Evolutionary conservation across 257 asterid species (phyloP).

Genomic region (Eustoma russellianum): DNA sequence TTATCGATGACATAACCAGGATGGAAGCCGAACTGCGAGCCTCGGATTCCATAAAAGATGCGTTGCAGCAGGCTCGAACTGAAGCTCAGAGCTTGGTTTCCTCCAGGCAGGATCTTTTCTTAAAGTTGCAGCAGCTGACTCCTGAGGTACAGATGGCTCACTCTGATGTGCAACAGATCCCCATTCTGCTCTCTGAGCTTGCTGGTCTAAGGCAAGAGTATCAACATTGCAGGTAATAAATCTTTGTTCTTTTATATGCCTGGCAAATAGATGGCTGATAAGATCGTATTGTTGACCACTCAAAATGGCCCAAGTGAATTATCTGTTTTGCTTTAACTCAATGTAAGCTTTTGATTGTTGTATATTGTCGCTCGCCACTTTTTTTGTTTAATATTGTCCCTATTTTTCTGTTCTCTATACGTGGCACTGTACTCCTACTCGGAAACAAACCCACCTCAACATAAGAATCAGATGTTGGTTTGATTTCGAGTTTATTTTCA

Average conservation of each 20-base stretch:
- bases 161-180: constrained; percentile 74
- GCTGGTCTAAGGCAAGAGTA: constrained; percentile 78
- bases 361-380: background rate
- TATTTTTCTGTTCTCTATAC: too few relatives aligned
- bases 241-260: constrained; percentile 2
- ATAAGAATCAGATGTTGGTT: background rate
- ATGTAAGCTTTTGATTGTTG: too few relatives aligned
- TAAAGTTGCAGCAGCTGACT: constrained; percentile 56
- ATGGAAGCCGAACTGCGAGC: constrained; percentile 71
- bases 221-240: constrained; percentile 69
- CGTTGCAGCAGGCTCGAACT: constrained; percentile 68
- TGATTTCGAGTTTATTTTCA: background rate
- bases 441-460: background rate
- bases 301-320: too few relatives aligned
- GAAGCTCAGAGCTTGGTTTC: constrained; percentile 68
- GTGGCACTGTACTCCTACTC: background rate
- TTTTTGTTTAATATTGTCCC: too few relatives aligned
- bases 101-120: constrained; percentile 64
- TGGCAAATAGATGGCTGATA: background rate
- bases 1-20: constrained; percentile 51
- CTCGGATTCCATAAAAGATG: constrained; percentile 42
- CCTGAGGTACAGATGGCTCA: constrained; percentile 78
- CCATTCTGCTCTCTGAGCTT: constrained; percentile 60
- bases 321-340: background rate
- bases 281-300: background rate